Conservation (phyloP, 345 rosid genomes). For the Microcos paniculata region DNA sequence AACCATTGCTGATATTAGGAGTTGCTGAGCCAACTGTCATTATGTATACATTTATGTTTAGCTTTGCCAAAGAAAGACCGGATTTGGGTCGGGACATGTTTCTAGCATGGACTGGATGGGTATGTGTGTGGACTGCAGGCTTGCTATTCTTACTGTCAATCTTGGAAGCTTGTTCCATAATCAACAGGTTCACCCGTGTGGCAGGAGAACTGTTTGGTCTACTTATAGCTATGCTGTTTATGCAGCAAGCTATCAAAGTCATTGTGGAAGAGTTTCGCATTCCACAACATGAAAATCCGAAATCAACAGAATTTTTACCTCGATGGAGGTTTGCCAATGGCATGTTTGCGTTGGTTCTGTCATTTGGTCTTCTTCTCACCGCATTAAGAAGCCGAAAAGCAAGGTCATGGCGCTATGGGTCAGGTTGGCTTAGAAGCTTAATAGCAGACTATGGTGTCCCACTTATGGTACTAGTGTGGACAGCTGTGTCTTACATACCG, state of each 20-base stretch:
- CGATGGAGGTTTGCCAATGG: conserved; percentile 94
- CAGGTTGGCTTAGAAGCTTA: conserved; percentile 88
- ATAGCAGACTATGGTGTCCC: no score
- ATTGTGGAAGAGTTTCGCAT: conserved; percentile 83
- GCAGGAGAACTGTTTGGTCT: conserved; percentile 96
- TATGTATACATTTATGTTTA: no score
- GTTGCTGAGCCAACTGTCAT: no score
- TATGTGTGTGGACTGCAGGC: conserved; percentile 89
- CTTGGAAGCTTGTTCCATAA: conserved; percentile 94
- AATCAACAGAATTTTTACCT: conserved; percentile 47
- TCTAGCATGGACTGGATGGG: conserved; percentile 97
- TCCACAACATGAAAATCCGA: conserved; percentile 60
- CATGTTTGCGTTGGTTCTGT: no score
- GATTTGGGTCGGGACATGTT: conserved; percentile 82
- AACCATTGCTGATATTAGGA: no score
- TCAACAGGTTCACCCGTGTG: conserved; percentile 88
- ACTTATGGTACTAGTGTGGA: no score
- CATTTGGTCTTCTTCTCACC: conserved; percentile 83
- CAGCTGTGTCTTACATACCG: no score
- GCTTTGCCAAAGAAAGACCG: conserved; percentile 75
- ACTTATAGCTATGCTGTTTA: no score
- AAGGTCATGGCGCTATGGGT: conserved; percentile 88
- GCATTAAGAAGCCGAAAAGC: conserved; percentile 85
- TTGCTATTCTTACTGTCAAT: conserved; percentile 80
- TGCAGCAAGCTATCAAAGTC: conserved; percentile 97